A percentile compares a stretch with the other conserved stretches of the same genome.
Evolutionary conservation across 2,329 filamentous ascomycete species (phyloP).

Genomic region (Clarireedia monteithiana): DNA sequence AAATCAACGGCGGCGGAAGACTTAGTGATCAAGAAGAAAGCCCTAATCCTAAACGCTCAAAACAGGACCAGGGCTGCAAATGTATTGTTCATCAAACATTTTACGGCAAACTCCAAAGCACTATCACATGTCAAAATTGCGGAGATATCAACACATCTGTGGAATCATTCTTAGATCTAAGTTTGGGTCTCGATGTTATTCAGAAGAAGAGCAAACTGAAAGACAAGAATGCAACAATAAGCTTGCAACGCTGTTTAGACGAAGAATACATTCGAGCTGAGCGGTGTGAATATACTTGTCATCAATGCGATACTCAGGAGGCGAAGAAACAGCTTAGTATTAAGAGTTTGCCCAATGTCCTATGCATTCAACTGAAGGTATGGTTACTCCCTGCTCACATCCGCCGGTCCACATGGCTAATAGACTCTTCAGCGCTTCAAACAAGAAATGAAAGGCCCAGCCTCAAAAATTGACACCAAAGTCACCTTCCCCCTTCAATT

Average conservation of each 20-base stretch:
- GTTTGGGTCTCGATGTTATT: slow-evolving; percentile 71
- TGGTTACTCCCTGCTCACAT: not conserved
- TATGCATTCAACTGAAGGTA: slow-evolving; percentile 90
- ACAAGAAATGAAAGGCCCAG: slow-evolving; percentile 61
- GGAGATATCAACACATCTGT: slow-evolving; percentile 72
- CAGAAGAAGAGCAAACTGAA: slow-evolving; percentile 54
- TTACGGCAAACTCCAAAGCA: slow-evolving; percentile 84
- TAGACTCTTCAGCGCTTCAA: slow-evolving; percentile 53
- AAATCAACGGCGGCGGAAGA: slow-evolving; percentile 59
- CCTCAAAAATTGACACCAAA: slow-evolving; percentile 80
- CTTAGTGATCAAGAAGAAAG: slow-evolving; percentile 16
- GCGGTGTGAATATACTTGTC: slow-evolving; percentile 83
- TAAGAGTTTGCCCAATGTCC: slow-evolving; percentile 75
- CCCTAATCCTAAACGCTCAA: slow-evolving; percentile 18
- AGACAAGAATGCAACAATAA: slow-evolving; percentile 38
- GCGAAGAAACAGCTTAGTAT: slow-evolving; percentile 80
- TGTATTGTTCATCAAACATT: slow-evolving; percentile 95
- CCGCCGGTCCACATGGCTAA: not conserved
- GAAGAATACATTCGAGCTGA: slow-evolving; percentile 82
- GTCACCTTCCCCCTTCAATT: slow-evolving; percentile 81
- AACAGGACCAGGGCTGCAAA: slow-evolving; percentile 47
- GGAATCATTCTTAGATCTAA: slow-evolving; percentile 87
- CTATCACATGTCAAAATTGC: slow-evolving; percentile 85
- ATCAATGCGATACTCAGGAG: slow-evolving; percentile 69
- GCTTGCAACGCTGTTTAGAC: slow-evolving; percentile 67